phyloP scores from a whole-genome alignment of 1,284 basidiomycete genomes.

The Ustilago shanxiensis region DNA sequence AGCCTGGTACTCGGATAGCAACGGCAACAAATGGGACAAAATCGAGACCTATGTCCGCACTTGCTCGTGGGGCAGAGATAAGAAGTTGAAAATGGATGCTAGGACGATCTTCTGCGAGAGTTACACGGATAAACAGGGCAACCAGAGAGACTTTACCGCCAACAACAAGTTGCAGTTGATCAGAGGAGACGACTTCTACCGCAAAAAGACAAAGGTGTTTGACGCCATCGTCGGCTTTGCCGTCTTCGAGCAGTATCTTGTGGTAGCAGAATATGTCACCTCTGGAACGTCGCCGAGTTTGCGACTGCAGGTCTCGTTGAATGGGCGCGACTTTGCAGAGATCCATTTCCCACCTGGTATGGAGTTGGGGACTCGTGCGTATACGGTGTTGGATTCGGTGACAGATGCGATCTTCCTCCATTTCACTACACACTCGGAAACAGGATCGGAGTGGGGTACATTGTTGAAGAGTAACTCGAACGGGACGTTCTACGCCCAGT shows the following conservation, averaged over 20 bases:
- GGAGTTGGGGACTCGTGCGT: conserved; percentile 88
- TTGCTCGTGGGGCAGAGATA: conserved; percentile 91
- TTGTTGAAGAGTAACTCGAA: conserved; percentile 97
- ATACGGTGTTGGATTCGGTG: conserved; percentile 92
- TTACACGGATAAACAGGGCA: conserved; percentile 84
- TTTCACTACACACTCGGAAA: conserved; percentile 86
- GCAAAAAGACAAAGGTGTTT: conserved; percentile 80
- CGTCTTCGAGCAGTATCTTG: conserved; percentile 93
- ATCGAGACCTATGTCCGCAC: conserved; percentile 89
- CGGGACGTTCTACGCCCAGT: conserved; percentile 92
- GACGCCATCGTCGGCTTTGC: conserved; percentile 91
- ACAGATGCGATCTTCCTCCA: conserved; percentile 94
- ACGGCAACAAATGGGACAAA: conserved; percentile 82
- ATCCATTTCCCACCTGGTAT: conserved; percentile 91
- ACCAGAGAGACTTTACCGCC: conserved; percentile 74
- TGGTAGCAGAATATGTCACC: conserved; percentile 85
- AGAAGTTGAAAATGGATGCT: conserved; percentile 80
- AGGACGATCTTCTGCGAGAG: conserved; percentile 92
- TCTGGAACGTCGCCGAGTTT: conserved; percentile 33
- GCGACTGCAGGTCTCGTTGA: conserved; percentile 90
- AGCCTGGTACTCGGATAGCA: conserved; percentile 57
- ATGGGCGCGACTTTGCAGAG: conserved; percentile 84
- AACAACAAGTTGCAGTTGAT: conserved; percentile 84
- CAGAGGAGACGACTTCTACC: conserved; percentile 82
- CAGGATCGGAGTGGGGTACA: conserved; percentile 85